A percentile compares a stretch with the other conserved stretches of the same genome.
phyloP scores from a whole-genome alignment of 768 basidiomycete genomes.

The Hygrocybe punicea region DNA sequence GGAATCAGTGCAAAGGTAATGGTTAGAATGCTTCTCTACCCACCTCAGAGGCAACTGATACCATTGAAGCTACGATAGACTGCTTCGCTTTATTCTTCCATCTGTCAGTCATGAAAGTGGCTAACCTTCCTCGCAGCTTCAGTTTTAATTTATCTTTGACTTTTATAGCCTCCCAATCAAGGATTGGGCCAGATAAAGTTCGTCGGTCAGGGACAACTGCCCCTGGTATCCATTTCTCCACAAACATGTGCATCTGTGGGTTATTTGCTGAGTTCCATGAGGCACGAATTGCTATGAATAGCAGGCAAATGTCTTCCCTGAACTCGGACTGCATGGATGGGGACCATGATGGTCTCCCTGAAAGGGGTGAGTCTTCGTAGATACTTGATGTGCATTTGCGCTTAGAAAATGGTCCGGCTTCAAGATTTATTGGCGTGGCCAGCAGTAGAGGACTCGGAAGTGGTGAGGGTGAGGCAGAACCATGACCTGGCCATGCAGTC shows the following conservation, averaged over 20 bases:
- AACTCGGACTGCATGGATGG: slow-evolving; percentile 3
- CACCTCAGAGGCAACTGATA: slow-evolving; percentile 26
- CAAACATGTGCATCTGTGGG: slow-evolving; percentile 30
- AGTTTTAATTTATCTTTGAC: slow-evolving; percentile 4
- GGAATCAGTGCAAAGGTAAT: background rate
- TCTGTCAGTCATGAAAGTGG: slow-evolving; percentile 28
- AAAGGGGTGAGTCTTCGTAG: background rate
- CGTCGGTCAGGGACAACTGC: slow-evolving; percentile 21
- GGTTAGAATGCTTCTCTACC: slow-evolving; percentile 1
- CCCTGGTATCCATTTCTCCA: slow-evolving; percentile 30
- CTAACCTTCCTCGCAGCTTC: slow-evolving; percentile 17
- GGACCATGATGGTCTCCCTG: slow-evolving; percentile 3
- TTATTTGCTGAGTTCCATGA: slow-evolving; percentile 28
- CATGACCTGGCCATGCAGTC: background rate
- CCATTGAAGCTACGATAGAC: slow-evolving; percentile 22
- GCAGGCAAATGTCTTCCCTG: slow-evolving; percentile 10
- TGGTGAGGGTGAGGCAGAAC: slow-evolving; percentile 5
- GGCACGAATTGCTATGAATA: slow-evolving; percentile 14
- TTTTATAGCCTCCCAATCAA: slow-evolving; percentile 9
- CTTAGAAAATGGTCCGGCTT: background rate
- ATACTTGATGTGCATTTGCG: slow-evolving; percentile 5
- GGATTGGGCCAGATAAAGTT: slow-evolving; percentile 22
- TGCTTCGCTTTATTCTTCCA: slow-evolving; percentile 31
- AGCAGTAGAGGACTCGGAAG: slow-evolving; percentile 1
- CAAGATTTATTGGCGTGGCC: background rate